phyloP scores from a whole-genome alignment of 495 filamentous ascomycete genomes.

The Lepraria neglecta region DNA sequence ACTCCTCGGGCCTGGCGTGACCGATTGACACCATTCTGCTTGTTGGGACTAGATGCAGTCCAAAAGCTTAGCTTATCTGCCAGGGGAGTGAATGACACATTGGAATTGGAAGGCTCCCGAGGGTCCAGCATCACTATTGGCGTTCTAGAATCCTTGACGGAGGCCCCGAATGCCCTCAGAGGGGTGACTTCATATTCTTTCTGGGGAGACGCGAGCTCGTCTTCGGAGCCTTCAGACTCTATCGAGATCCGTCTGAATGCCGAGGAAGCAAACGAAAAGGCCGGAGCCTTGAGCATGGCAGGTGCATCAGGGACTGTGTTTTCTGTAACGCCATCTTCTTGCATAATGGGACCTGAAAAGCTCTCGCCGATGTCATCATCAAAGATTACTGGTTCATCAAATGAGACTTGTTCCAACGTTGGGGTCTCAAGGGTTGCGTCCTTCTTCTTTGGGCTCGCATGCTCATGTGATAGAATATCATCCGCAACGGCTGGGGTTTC shows the following conservation, averaged over 20 bases:
- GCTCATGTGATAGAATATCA: background rate
- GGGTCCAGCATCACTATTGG: constrained; percentile 9
- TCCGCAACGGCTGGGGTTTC: background rate
- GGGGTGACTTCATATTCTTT: constrained; percentile 27
- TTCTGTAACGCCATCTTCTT: constrained; percentile 3
- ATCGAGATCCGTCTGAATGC: constrained; percentile 28
- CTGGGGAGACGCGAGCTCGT: constrained; percentile 42
- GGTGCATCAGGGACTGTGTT: background rate
- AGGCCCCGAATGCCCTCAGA: constrained; percentile 31
- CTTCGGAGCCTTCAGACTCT: constrained; percentile 47
- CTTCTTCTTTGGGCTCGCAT: background rate
- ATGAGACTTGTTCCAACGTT: background rate
- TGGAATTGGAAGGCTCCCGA: constrained; percentile 27
- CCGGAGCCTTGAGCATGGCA: background rate
- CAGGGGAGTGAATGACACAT: constrained; percentile 48
- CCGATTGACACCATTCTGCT: constrained; percentile 35
- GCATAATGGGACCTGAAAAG: constrained; percentile 15
- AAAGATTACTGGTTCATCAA: background rate
- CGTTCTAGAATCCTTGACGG: constrained; percentile 32
- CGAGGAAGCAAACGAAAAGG: constrained; percentile 17
- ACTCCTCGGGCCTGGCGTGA: constrained; percentile 36
- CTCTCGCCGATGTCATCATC: constrained; percentile 25
- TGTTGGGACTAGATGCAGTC: constrained; percentile 47
- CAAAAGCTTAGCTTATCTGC: constrained; percentile 54
- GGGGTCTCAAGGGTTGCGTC: background rate